Evolutionary conservation across 202 grass and related monocot genomes (phyloP).

Genomic region (Saccharum hybrid): DNA sequence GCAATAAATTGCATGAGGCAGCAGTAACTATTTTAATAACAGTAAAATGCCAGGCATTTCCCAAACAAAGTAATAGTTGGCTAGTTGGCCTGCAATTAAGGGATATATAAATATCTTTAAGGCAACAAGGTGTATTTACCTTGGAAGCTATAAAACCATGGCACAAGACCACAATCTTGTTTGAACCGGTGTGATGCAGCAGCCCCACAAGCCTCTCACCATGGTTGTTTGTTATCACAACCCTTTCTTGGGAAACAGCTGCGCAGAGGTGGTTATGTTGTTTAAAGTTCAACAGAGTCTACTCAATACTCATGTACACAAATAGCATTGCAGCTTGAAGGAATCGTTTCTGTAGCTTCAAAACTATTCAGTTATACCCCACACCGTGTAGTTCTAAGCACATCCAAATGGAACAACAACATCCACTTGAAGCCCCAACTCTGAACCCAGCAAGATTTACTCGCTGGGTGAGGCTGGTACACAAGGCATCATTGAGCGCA

Average conservation of each 20-base stretch:
- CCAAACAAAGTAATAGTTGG: not conserved
- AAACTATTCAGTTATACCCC: not conserved
- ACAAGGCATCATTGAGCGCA: not conserved
- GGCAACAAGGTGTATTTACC: slow-evolving; percentile 37
- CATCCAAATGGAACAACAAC: not conserved
- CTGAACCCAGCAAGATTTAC: not conserved
- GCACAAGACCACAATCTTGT: slow-evolving; percentile 68
- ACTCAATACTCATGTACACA: not conserved
- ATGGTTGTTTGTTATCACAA: slow-evolving; percentile 57
- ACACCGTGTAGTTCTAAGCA: not conserved
- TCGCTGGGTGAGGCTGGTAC: not conserved
- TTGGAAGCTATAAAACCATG: slow-evolving; percentile 75
- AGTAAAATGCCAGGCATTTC: not conserved
- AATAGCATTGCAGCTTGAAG: not conserved
- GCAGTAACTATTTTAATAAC: not conserved
- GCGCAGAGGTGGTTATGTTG: not conserved
- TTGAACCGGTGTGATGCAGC: slow-evolving; percentile 54
- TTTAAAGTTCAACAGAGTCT: not conserved
- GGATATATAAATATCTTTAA: not conserved
- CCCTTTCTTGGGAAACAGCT: slow-evolving; percentile 43
- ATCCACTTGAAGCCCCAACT: not conserved
- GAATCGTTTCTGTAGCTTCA: not conserved
- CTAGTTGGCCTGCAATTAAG: not conserved
- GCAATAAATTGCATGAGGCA: not conserved
- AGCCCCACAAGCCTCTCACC: slow-evolving; percentile 67